Evolutionary conservation across 805 yeast species (phyloP).

Genomic region (Schwanniomyces yamadae): DNA sequence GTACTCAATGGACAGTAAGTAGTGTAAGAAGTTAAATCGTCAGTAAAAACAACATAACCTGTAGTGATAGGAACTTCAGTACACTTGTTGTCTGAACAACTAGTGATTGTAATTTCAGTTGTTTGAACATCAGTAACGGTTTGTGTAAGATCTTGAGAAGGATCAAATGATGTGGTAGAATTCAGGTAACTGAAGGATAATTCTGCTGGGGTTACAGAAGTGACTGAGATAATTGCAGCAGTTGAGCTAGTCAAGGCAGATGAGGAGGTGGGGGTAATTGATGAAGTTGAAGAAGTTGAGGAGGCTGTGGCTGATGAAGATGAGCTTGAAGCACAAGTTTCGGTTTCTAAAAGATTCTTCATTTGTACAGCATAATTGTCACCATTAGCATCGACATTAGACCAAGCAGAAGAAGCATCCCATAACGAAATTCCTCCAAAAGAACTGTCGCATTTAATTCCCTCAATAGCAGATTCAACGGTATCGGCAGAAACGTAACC

Average conservation of each 20-base stretch:
- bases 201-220: background rate
- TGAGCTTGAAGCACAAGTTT: slow-evolving; percentile 1
- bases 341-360: slow-evolving; percentile 23
- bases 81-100: slow-evolving; percentile 27
- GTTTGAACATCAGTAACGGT: slow-evolving; percentile 16
- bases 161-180: background rate
- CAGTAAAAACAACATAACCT: slow-evolving; percentile 24
- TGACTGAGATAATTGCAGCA: background rate
- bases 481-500: slow-evolving; percentile 27
- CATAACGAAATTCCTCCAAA: slow-evolving; percentile 41
- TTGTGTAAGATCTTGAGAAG: background rate
- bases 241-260: background rate
- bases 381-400: slow-evolving; percentile 16
- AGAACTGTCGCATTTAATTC: slow-evolving; percentile 17
- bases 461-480: slow-evolving; percentile 16
- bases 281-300: slow-evolving; percentile 1
- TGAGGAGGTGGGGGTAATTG: slow-evolving; percentile 3
- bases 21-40: slow-evolving; percentile 18
- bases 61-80: slow-evolving; percentile 20
- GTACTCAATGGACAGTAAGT: slow-evolving; percentile 30
- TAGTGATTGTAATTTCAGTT: slow-evolving; percentile 28
- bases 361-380: slow-evolving; percentile 31
- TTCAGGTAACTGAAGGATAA: background rate
- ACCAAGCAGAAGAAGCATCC: slow-evolving; percentile 33
- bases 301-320: slow-evolving; percentile 1